Conservation (phyloP, 805 yeast genomes). For the Kodamaea sagamina region DNA sequence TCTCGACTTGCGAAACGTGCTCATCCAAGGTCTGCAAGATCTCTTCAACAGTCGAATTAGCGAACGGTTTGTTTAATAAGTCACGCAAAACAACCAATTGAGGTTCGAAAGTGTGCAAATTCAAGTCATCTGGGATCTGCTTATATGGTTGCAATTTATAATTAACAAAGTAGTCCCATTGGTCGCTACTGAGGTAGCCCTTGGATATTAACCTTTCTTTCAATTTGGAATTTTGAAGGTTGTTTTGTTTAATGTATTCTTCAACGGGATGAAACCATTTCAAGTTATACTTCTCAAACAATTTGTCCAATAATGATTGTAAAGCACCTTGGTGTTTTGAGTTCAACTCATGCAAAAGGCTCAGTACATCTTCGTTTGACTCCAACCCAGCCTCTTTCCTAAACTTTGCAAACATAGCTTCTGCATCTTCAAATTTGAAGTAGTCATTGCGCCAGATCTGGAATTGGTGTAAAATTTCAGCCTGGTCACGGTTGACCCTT, state of each 20-base stretch:
- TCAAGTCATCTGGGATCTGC: conserved; percentile 25
- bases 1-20: conserved; percentile 18
- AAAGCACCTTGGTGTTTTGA: conserved; percentile 7
- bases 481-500: background rate
- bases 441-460: conserved; percentile 10
- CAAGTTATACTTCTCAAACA: conserved; percentile 9
- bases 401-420: background rate
- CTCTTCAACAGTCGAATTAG: conserved; percentile 13
- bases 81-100: conserved; percentile 23
- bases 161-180: conserved; percentile 9
- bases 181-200: conserved; percentile 6
- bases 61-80: conserved; percentile 11
- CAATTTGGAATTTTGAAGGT: background rate
- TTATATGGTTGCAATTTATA: conserved; percentile 11
- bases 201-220: conserved; percentile 4
- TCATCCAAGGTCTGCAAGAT: conserved; percentile 13
- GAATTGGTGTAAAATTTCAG: conserved; percentile 5
- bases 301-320: conserved; percentile 9
- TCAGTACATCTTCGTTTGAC: background rate
- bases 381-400: background rate
- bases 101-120: conserved; percentile 17
- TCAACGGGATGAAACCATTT: conserved; percentile 12
- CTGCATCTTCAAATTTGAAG: conserved; percentile 10
- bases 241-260: background rate
- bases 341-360: conserved; percentile 5